Conservation (phyloP, 768 basidiomycete genomes). For the Filobasidium floriforme region DNA sequence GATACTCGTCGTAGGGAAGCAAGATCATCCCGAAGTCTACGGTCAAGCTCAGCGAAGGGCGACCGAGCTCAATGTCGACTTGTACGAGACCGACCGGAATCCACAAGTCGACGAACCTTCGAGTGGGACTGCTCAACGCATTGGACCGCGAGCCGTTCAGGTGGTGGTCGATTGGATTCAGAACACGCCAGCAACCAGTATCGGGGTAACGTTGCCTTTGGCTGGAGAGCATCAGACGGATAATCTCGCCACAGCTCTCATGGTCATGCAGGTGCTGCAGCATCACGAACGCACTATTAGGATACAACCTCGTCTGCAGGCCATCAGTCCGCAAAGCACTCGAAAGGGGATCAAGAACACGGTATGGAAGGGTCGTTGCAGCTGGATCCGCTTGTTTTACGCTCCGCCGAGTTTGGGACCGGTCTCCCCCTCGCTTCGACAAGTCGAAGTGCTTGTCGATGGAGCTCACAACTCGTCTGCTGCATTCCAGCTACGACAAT, state of each 20-base stretch:
- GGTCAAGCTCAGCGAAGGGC: neutral
- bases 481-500: conserved; percentile 58
- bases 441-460: conserved; percentile 62
- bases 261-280: conserved; percentile 57
- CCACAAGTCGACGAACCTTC: neutral
- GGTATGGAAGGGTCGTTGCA: conserved; percentile 76
- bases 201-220: conserved; percentile 52
- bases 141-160: neutral
- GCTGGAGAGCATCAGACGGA: conserved; percentile 75
- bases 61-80: neutral
- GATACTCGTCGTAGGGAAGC: conserved; percentile 39
- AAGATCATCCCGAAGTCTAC: conserved; percentile 53
- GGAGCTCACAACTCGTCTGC: conserved; percentile 91
- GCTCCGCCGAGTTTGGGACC: neutral
- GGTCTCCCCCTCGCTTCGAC: neutral
- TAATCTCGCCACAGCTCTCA: conserved; percentile 67
- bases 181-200: neutral
- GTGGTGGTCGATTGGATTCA: neutral
- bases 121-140: neutral
- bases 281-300: conserved; percentile 42
- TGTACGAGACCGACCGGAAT: conserved; percentile 1
- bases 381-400: conserved; percentile 48
- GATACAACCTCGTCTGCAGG: conserved; percentile 34
- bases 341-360: conserved; percentile 55
- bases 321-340: conserved; percentile 53